These are phyloP conservation scores for Vigna unguiculata DNA, from an alignment of 306 rosid species.

Conservation along the genomic window DNA sequence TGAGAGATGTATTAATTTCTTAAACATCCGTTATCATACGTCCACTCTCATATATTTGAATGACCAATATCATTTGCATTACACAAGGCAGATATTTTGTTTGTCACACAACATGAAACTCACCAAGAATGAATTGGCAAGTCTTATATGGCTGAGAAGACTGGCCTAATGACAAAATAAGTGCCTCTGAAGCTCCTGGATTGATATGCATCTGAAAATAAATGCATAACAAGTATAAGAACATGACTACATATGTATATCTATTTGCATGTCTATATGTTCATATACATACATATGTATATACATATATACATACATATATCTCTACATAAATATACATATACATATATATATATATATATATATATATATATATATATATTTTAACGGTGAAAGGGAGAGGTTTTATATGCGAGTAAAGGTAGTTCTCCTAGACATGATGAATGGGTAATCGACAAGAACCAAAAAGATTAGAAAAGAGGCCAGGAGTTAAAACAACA, in stretches of 20 bases:
- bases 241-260: conserved; percentile 6
- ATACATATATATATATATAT: no score
- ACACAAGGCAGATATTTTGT: not conserved
- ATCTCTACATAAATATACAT: no score
- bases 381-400: no score
- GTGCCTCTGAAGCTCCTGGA: conserved; percentile 80
- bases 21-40: no score
- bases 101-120: conserved; percentile 40
- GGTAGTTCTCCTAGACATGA: conserved; percentile 7
- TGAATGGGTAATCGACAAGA: conserved; percentile 10
- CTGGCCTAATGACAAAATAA: conserved; percentile 70
- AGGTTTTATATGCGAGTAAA: not conserved
- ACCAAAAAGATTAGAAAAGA: not conserved
- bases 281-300: not conserved
- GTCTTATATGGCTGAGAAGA: conserved; percentile 87
- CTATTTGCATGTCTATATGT: conserved; percentile 14
- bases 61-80: conserved; percentile 4
- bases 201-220: conserved; percentile 77
- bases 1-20: no score
- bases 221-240: conserved; percentile 33
- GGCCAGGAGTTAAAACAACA: not conserved
- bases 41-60: not conserved
- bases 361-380: no score
- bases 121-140: conserved; percentile 92
- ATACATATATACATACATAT: no score